These are phyloP conservation scores for Odonthalia washingtoniensis DNA, from an alignment of 31 red algal genomes.

Conservation along the genomic window DNA sequence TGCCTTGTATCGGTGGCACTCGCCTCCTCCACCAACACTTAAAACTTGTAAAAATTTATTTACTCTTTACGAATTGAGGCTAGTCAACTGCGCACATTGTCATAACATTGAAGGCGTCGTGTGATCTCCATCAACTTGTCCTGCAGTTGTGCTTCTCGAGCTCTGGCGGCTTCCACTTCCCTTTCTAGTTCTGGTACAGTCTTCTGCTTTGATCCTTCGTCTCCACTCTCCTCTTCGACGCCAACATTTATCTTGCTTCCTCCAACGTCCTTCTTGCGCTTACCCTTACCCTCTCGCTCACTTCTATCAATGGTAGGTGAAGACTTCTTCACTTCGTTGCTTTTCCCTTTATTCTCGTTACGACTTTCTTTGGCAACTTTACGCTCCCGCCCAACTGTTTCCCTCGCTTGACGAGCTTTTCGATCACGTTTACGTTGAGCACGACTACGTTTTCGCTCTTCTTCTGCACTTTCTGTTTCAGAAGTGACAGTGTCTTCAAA, in stretches of 20 bases:
- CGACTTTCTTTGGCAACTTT: conserved; percentile 21
- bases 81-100: conserved; percentile 65
- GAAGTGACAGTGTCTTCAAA: conserved; percentile 54
- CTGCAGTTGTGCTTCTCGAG: conserved; percentile 68
- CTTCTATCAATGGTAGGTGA: not conserved
- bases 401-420: conserved; percentile 45
- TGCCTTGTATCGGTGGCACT: conserved; percentile 28
- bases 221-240: not conserved
- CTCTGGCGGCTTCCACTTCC: conserved; percentile 67
- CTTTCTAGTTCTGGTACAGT: conserved; percentile 68
- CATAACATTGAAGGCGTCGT: conserved; percentile 59
- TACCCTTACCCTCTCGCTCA: not conserved
- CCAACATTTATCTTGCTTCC: not conserved
- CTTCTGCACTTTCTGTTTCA: conserved; percentile 59
- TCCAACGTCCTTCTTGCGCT: not conserved
- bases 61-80: too few relatives aligned
- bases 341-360: too few relatives aligned
- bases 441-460: conserved; percentile 43
- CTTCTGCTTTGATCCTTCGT: conserved; percentile 35
- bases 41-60: not conserved
- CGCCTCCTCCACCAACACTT: not conserved
- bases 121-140: conserved; percentile 62
- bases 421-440: conserved; percentile 56
- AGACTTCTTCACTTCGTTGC: conserved; percentile 39
- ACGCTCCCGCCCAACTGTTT: conserved; percentile 44